Evolutionary conservation across 169 alveolate genomes (phyloP).

Genomic region (Ichthyophthirius multifiliis): DNA sequence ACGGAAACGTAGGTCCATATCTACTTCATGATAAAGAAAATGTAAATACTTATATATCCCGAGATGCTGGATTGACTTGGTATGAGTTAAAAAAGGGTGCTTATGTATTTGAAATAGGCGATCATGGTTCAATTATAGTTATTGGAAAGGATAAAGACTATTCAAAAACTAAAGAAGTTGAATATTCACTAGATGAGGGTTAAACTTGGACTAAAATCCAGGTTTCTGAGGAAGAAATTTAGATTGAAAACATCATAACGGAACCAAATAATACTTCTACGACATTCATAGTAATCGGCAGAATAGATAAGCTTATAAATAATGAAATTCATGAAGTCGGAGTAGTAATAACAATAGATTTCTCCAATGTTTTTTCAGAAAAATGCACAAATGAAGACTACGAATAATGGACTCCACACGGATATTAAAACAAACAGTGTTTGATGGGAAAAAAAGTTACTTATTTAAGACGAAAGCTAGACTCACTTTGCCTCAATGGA

Average conservation of each 20-base stretch:
- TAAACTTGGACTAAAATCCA: conserved; percentile 95
- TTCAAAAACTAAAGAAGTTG: conserved; percentile 34
- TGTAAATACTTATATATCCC: conserved; percentile 92
- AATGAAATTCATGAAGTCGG: conserved; percentile 65
- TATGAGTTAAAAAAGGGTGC: conserved; percentile 96
- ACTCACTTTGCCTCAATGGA: conserved; percentile 97
- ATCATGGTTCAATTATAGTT: conserved; percentile 98
- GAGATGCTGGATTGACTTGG: conserved; percentile 99
- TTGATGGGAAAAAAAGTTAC: conserved; percentile 91
- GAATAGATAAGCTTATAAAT: conserved; percentile 81
- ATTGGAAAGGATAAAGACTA: conserved; percentile 91
- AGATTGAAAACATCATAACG: conserved; percentile 92
- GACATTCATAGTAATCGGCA: conserved; percentile 93
- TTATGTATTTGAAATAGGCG: conserved; percentile 97
- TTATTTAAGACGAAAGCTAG: conserved; percentile 93
- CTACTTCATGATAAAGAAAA: conserved; percentile 83
- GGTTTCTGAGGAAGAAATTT: conserved; percentile 85
- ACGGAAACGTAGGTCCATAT: conserved; percentile 94
- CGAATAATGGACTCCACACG: conserved; percentile 94
- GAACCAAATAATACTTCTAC: conserved; percentile 95
- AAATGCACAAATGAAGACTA: conserved; percentile 96
- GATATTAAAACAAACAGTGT: conserved; percentile 68
- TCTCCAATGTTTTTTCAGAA: conserved; percentile 93
- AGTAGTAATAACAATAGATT: conserved; percentile 92
- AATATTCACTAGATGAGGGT: conserved; percentile 80